Percentiles rank a stretch among this genome's conserved stretches.
These are phyloP conservation scores for Gentiana macrophylla DNA, from an alignment of 257 asterid genomes.

Conservation along the genomic window DNA sequence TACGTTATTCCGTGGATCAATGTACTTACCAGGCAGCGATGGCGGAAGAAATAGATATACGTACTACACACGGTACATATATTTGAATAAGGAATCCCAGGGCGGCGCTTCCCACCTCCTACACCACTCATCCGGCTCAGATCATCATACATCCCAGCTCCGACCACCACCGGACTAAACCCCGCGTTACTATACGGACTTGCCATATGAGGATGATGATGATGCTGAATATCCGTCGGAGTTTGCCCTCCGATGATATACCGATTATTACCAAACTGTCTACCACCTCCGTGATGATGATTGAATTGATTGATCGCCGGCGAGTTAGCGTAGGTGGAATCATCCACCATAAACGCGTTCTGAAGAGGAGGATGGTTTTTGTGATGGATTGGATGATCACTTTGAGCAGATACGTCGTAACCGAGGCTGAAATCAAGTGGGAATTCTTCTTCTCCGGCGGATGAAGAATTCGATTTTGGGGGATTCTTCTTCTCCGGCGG, in stretches of 20 bases:
- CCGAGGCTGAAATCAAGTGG: constrained; percentile 55
- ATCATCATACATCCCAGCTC: constrained; percentile 34
- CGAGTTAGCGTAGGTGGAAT: not conserved
- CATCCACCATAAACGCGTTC: constrained; percentile 1
- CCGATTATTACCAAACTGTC: constrained; percentile 4
- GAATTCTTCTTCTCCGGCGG: constrained; percentile 17
- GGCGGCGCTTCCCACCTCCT: constrained; percentile 37
- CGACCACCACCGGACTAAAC: constrained; percentile 13
- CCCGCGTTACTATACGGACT: constrained; percentile 13
- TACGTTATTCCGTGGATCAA: too few relatives aligned
- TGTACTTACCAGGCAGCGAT: constrained; percentile 56
- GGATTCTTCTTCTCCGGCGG: constrained; percentile 6
- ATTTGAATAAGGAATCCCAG: constrained; percentile 80
- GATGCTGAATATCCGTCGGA: not conserved
- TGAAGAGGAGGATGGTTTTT: constrained; percentile 10
- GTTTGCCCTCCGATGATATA: not conserved
- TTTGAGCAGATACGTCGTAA: constrained; percentile 28
- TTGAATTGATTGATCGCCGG: constrained; percentile 3
- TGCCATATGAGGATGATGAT: constrained; percentile 8
- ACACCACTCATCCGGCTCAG: constrained; percentile 28
- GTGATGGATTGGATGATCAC: constrained; percentile 2
- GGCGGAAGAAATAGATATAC: constrained; percentile 52
- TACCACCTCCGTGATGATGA: not conserved
- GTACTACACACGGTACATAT: constrained; percentile 59
- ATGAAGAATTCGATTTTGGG: constrained; percentile 45